Base-by-base conservation (phyloP, 768 basidiomycete genomes). In the Tylopilus sp. region DNA sequence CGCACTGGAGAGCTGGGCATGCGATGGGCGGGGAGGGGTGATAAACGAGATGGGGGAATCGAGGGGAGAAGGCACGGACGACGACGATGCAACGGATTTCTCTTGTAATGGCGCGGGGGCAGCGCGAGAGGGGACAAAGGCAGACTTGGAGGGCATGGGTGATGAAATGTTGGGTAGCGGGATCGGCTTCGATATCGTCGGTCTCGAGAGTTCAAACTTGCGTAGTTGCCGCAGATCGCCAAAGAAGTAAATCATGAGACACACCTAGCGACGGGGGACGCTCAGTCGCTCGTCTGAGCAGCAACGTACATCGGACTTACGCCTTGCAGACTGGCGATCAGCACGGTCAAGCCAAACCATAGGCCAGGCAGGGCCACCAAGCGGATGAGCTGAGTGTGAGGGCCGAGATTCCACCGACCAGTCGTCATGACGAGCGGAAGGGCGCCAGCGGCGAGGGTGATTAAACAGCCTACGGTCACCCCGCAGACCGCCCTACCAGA, bases 151-250 rank as follows among this genome's bases (percentile, higher is more conserved):
- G 0, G 56, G n/a, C 1, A 61, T 12, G 13, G 68, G 61, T 0
- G 50, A 40, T 5, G 63, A 58, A 11, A 63, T 47, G 15, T 35
- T 35, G 6, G 57, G 41, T 20, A 52, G 45, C 3, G 61, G 55
- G 2, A 69, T 63, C 2, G 71, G 72, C 47, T 74, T 75, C 0
- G 84, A 83, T 56, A 86, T 83, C 13, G 79, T 69, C 10, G 87
- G 88, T 20, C 86, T 75, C 4, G 80, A 66, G n/a, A 91, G 80
- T 64, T 90, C 88, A 60, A 89, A 89, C 56, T 81, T 84, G 57
- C 85, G 81, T 18, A 91, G 75, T 60, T 91, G 88, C 8, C 88
- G 75, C 18, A 90, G 73, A 67, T 91, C 88, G 8, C 88, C 88
- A 59, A 90, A 88, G 26, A 90, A 62, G 62, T 89, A 91, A 6